Percentiles rank a stretch among this genome's conserved stretches.
Conservation (phyloP, 495 filamentous ascomycete genomes). For the Friedmanniomyces simplex region DNA sequence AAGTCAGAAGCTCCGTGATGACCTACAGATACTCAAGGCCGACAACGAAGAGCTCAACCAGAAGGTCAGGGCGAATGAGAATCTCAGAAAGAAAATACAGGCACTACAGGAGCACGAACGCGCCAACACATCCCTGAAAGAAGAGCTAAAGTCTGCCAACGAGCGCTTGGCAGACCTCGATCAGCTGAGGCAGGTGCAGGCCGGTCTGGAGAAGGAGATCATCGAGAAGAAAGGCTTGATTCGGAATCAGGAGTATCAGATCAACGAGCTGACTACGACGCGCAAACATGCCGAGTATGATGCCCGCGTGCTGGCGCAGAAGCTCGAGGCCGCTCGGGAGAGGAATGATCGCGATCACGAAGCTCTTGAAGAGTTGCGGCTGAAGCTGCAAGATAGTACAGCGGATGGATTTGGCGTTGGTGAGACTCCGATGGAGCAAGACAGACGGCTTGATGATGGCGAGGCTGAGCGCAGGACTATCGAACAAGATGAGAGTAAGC, state of each 20-base stretch:
- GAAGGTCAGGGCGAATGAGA: constrained; percentile 66
- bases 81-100: constrained; percentile 61
- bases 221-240: constrained; percentile 49
- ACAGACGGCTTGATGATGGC: not conserved
- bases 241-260: constrained; percentile 50
- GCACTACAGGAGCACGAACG: constrained; percentile 45
- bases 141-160: constrained; percentile 51
- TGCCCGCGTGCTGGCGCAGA: constrained; percentile 45
- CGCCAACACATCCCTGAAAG: constrained; percentile 20
- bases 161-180: constrained; percentile 64
- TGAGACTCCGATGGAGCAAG: constrained; percentile 1
- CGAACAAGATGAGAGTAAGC: constrained; percentile 10
- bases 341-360: constrained; percentile 46
- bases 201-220: constrained; percentile 45
- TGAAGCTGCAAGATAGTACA: constrained; percentile 42
- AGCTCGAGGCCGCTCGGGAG: constrained; percentile 44
- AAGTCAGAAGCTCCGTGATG: constrained; percentile 34
- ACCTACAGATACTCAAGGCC: constrained; percentile 55
- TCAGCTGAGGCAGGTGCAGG: constrained; percentile 40
- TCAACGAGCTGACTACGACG: constrained; percentile 47
- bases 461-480: not conserved
- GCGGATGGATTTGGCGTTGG: constrained; percentile 13
- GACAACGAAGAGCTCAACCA: constrained; percentile 66
- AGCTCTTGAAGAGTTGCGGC: constrained; percentile 44
- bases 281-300: constrained; percentile 50